These are phyloP conservation scores for Aspergillus leporis DNA, from an alignment of 495 filamentous ascomycete species.

Conservation along the genomic window DNA sequence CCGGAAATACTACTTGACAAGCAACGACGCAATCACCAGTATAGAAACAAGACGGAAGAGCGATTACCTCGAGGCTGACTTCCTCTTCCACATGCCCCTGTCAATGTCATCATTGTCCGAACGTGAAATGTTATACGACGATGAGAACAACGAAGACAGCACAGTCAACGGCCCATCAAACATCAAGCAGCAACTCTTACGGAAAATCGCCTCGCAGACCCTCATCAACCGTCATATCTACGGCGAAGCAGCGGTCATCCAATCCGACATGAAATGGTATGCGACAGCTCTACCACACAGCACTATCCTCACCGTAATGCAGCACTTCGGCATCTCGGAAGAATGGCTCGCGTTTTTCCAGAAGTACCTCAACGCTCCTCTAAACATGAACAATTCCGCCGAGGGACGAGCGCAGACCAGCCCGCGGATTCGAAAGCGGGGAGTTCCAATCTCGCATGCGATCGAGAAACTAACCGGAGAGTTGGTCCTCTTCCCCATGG, in stretches of 20 bases:
- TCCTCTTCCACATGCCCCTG: conserved; percentile 43
- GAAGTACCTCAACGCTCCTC: conserved; percentile 54
- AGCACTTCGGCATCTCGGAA: conserved; percentile 52
- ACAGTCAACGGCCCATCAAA: conserved; percentile 37
- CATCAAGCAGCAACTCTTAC: conserved; percentile 56
- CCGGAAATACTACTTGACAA: conserved; percentile 29
- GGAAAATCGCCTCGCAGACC: conserved; percentile 56
- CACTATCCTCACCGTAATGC: conserved; percentile 50
- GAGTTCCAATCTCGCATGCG: conserved; percentile 54
- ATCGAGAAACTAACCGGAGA: conserved; percentile 56
- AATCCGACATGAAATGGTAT: conserved; percentile 56
- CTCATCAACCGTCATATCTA: conserved; percentile 51
- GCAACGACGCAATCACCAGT: not conserved
- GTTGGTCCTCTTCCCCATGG: conserved; percentile 57
- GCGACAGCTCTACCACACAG: conserved; percentile 52
- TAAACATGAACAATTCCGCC: conserved; percentile 45
- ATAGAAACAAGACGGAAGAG: conserved; percentile 22
- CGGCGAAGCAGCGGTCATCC: conserved; percentile 53
- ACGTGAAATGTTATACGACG: conserved; percentile 12
- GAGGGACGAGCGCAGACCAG: conserved; percentile 22
- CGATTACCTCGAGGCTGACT: conserved; percentile 37
- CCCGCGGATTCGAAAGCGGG: conserved; percentile 45
- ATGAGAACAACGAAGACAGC: conserved; percentile 19
- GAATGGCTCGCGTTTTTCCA: conserved; percentile 58
- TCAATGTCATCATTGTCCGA: conserved; percentile 15